Evolutionary conservation across 331 rosid species (phyloP).

Genomic region (Rosa hybrid): DNA sequence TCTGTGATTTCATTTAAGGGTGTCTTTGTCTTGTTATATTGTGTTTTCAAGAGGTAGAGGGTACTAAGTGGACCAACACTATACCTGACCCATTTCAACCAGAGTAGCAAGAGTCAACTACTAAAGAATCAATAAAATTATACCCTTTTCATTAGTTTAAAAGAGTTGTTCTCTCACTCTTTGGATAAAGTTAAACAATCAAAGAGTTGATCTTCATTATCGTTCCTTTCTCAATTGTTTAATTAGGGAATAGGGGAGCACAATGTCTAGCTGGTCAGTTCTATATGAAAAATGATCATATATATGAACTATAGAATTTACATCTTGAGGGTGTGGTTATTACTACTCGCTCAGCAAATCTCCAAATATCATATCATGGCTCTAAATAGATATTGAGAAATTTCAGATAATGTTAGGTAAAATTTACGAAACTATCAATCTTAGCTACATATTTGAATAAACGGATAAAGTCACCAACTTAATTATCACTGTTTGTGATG

Average conservation of each 20-base stretch:
- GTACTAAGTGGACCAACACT: conserved; percentile 53
- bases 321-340: too few species aligned
- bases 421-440: too few species aligned
- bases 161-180: conserved; percentile 13
- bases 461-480: too few species aligned
- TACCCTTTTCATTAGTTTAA: conserved; percentile 14
- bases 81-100: conserved; percentile 58
- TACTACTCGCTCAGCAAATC: background rate
- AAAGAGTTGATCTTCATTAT: conserved; percentile 17
- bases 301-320: background rate
- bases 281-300: background rate
- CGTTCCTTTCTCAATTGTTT: conserved; percentile 5
- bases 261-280: background rate
- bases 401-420: too few species aligned
- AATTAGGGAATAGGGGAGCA: background rate
- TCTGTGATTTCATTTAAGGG: conserved; percentile 37
- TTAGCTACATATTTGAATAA: too few species aligned
- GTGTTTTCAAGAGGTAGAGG: conserved; percentile 48
- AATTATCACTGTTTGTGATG: too few species aligned
- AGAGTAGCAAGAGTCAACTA: conserved; percentile 64
- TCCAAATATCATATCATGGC: background rate
- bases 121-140: conserved; percentile 41
- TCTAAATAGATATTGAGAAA: too few species aligned
- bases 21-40: conserved; percentile 50
- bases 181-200: conserved; percentile 12